Conservation (phyloP, 495 filamentous ascomycete genomes). For the Aspergillus sparsus region DNA sequence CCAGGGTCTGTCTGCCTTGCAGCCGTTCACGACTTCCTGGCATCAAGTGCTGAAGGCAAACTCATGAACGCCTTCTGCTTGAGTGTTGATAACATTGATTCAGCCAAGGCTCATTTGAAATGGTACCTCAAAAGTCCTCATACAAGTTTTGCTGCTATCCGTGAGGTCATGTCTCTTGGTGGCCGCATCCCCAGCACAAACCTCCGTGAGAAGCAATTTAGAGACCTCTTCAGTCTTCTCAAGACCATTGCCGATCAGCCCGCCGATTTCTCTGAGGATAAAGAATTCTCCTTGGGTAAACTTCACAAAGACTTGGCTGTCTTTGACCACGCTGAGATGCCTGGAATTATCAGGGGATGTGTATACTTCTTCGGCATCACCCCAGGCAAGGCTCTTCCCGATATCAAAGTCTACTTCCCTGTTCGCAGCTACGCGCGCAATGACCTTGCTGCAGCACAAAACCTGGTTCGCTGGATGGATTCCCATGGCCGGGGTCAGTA, state of each 20-base stretch:
- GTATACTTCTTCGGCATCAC: constrained; percentile 17
- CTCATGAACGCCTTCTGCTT: constrained; percentile 13
- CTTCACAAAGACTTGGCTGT: background rate
- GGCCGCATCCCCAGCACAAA: background rate
- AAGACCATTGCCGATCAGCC: constrained; percentile 7
- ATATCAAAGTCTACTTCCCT: constrained; percentile 14
- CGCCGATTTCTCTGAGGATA: constrained; percentile 1
- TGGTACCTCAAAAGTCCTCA: constrained; percentile 17
- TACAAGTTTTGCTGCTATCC: constrained; percentile 7
- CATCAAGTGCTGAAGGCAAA: constrained; percentile 7
- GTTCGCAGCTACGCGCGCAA: constrained; percentile 8
- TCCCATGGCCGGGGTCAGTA: constrained; percentile 10
- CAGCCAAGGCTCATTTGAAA: constrained; percentile 8
- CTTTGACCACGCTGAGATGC: background rate
- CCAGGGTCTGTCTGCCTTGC: background rate
- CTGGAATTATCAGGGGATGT: constrained; percentile 5
- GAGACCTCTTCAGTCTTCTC: constrained; percentile 10
- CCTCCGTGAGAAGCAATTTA: constrained; percentile 1
- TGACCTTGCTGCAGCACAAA: constrained; percentile 9
- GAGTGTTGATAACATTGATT: constrained; percentile 15
- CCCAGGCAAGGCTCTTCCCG: background rate
- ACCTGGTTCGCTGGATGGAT: constrained; percentile 11
- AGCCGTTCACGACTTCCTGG: constrained; percentile 7
- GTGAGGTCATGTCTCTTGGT: constrained; percentile 15
- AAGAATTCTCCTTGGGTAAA: constrained; percentile 2